These are phyloP conservation scores for Diutina catenulata DNA, from an alignment of 1,139 yeast species.

Conservation along the genomic window DNA sequence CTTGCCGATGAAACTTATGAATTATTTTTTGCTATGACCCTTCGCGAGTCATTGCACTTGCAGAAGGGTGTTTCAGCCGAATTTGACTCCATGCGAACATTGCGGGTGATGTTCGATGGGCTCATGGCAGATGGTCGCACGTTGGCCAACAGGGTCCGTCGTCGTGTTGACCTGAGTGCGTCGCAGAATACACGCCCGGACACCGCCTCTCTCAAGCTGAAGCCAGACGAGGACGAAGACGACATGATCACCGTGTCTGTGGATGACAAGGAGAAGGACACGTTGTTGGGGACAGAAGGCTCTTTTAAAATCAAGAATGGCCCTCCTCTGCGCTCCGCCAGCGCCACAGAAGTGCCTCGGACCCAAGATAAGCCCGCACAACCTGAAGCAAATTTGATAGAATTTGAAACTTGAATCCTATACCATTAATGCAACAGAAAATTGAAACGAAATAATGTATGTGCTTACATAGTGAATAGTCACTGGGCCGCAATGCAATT, in stretches of 20 bases:
- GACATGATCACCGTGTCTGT: conserved; percentile 36
- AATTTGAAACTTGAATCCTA: conserved; percentile 11
- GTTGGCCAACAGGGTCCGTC: conserved; percentile 79
- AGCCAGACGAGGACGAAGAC: conserved; percentile 29
- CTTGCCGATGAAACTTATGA: conserved; percentile 92
- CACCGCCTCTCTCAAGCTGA: conserved; percentile 15
- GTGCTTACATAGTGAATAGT: too few relatives aligned
- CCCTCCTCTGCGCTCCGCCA: not conserved
- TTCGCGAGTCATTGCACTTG: conserved; percentile 56
- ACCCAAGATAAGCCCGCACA: not conserved
- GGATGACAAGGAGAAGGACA: conserved; percentile 36
- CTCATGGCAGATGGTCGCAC: conserved; percentile 84
- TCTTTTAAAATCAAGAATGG: conserved; percentile 8
- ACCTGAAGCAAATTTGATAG: conserved; percentile 12
- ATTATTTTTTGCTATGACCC: conserved; percentile 59
- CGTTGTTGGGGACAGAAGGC: conserved; percentile 36
- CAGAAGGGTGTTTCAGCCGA: conserved; percentile 39
- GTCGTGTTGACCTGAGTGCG: conserved; percentile 57
- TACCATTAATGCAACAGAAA: not conserved
- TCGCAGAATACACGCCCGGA: conserved; percentile 4
- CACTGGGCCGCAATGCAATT: too few relatives aligned
- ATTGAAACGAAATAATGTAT: not conserved
- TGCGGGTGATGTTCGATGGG: conserved; percentile 85
- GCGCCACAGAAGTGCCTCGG: conserved; percentile 4
- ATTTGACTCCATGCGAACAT: conserved; percentile 37